These are phyloP conservation scores for Starmerella potacharoeniae DNA, from an alignment of 805 yeast genomes.

Conservation along the genomic window DNA sequence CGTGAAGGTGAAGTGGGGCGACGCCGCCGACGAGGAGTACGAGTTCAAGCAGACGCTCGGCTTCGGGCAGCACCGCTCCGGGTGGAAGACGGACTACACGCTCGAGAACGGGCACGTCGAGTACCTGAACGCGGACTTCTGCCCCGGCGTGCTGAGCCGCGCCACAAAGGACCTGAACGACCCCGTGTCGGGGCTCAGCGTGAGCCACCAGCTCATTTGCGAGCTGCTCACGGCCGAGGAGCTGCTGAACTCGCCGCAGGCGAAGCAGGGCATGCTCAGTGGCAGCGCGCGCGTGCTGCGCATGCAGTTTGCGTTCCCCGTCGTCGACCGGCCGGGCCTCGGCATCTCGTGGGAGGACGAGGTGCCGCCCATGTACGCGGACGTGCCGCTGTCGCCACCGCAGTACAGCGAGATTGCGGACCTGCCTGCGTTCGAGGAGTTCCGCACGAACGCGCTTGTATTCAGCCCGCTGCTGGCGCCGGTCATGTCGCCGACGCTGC, in stretches of 20 bases:
- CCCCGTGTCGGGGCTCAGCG: slow-evolving; percentile 64
- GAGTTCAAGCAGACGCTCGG: slow-evolving; percentile 68
- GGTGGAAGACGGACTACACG: slow-evolving; percentile 91
- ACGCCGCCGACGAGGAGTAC: slow-evolving; percentile 14
- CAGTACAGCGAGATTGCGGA: slow-evolving; percentile 40
- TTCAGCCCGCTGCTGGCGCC: slow-evolving; percentile 22
- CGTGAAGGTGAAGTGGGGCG: slow-evolving; percentile 26
- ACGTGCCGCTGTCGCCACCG: slow-evolving; percentile 83
- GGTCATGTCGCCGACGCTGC: slow-evolving; percentile 22
- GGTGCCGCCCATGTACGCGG: slow-evolving; percentile 92
- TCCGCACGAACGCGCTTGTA: slow-evolving; percentile 15
- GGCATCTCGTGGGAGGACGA: slow-evolving; percentile 99
- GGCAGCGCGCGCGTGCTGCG: slow-evolving; percentile 91
- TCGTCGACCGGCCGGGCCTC: slow-evolving; percentile 85
- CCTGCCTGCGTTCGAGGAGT: slow-evolving; percentile 24
- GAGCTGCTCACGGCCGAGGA: slow-evolving; percentile 96
- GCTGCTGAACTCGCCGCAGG: slow-evolving; percentile 22
- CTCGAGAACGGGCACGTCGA: slow-evolving; percentile 64
- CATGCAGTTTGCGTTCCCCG: slow-evolving; percentile 78
- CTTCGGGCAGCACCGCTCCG: slow-evolving; percentile 71
- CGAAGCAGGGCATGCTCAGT: slow-evolving; percentile 38
- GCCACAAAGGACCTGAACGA: slow-evolving; percentile 48
- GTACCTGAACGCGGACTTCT: slow-evolving; percentile 31
- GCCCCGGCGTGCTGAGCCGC: slow-evolving; percentile 20
- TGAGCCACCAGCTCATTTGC: slow-evolving; percentile 63